Conservation (phyloP, 441 rosid species). For the Corymbia calophylla region DNA sequence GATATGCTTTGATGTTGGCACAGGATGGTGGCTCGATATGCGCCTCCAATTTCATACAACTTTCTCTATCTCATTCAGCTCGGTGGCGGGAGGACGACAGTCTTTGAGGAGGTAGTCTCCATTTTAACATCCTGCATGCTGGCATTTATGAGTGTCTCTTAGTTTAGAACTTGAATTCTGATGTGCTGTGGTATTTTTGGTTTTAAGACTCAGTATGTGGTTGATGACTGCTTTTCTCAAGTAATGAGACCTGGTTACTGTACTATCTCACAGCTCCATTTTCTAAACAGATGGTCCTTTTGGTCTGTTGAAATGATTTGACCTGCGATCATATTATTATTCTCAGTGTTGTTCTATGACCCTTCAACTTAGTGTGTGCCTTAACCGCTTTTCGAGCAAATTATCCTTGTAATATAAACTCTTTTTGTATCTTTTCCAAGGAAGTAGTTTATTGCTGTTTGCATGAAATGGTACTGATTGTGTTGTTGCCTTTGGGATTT, state of each 20-base stretch:
- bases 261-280: not conserved
- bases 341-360: not conserved
- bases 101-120: conserved; percentile 77
- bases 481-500: not conserved
- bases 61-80: conserved; percentile 90
- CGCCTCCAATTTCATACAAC: conserved; percentile 93
- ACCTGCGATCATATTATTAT: not conserved
- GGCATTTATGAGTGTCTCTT: not conserved
- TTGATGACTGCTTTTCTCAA: not conserved
- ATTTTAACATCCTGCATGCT: not conserved
- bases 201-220: not conserved
- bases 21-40: conserved; percentile 99
- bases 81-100: conserved; percentile 21
- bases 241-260: not conserved
- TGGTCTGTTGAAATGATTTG: not conserved
- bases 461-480: not conserved
- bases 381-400: not conserved
- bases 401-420: not conserved
- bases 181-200: not conserved
- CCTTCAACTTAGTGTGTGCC: not conserved
- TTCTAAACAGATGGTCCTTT: not conserved
- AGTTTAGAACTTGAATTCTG: not conserved
- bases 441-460: not conserved
- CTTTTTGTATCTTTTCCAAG: not conserved
- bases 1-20: not conserved